Evolutionary conservation across 2,329 filamentous ascomycete species (phyloP), one percentile per base, ranked within the genome.

Genomic region (Proliferodiscus dingleyae): DNA sequence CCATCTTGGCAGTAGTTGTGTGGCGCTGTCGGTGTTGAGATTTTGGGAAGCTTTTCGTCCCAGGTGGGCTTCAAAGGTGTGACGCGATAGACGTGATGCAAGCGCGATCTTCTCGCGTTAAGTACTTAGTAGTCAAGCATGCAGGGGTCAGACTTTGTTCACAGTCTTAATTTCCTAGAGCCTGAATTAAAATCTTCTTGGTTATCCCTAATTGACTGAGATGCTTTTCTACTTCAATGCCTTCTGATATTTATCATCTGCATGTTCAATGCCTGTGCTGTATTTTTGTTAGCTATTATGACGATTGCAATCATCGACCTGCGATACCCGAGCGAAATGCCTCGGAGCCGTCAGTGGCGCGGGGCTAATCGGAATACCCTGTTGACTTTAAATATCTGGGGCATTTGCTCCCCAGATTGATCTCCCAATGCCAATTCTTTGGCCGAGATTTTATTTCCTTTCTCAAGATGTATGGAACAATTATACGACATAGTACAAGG

Each of bases 1-100:
- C 75, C 75, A 81, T 82, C 32, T 55, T 71, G 55, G 58, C 59
- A 30, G 23, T 37, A 36, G 19, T 34, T 29, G 32, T 50, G 46
- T 36, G 21, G 24, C 28, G 41, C 7, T 46, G 9, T 46, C 36
- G 24, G 23, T 6, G 11, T 24, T 19, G 6, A 30, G 36, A 21
- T 22, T 38, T 29, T 36, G 18, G 16, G 21, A 21, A 41, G 16
- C 19, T 33, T 33, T 43, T 21, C 21, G 41, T 26, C 45, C 30
- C 18, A 16, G 33, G 28, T 37, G n/a, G 23, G 30, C 18, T n/a
- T 16, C 10, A 9, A 34, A 19, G 37, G 45, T 47, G 53, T 48
- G 55, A 57, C 53, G 51, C 51, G 55, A 50, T 49, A 32, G 37
- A 42, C 32, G n/a, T 13, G 13, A 18, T 9, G 32, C 13, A 34